Evolutionary conservation across 208 protist species (phyloP), one percentile per base, ranked within the genome.

Genomic region (Crithidia sp.): DNA sequence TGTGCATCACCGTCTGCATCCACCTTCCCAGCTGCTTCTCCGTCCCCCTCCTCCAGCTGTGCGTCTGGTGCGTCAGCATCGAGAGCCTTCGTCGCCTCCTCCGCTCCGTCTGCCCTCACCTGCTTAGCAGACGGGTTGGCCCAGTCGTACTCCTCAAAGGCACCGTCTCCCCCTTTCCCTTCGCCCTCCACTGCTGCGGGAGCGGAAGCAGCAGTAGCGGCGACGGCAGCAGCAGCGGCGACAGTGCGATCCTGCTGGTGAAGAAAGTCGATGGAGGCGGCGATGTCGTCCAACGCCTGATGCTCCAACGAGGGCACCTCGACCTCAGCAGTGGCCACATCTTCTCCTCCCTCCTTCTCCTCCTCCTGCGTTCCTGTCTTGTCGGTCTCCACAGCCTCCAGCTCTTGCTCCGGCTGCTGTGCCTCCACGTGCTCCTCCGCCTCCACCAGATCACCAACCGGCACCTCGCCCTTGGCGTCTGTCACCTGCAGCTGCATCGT

Each of bases 401-500:
- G 7, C 5, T 49, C 44, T 3, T 47, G 53, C 7, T 52, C 47
- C 28, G 28, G 28, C 19, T 44, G 40, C 50, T 43, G 50, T 41
- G n/a, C 47, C 12, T 61, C 36, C 13, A 41, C 50, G 67, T 28
- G n/a, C 59, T 56, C 16, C 12, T 19, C 36, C 45, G 16, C 65
- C 19, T 54, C 63, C 57, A 28, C 28, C 28, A 28, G 28, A 28
- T 28, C 28, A 28, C 28, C 28, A 28, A 28, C 28, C 28, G 41
- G 60, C 39, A 60, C 47, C 8, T 82, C 50, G 44, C 49, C 53
- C 7, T 73, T 49, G 4, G 58, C 59, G 49, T 66, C 52, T 17
- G 79, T 72, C 12, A 83, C 72, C 61, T 79, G 83, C 28, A 86
- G 58, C 41, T 68, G 59, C 71, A 87, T 49, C 12, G 74, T 77